Conservation (phyloP, 805 yeast species). For the Cyberlindnera subsufficiens region DNA sequence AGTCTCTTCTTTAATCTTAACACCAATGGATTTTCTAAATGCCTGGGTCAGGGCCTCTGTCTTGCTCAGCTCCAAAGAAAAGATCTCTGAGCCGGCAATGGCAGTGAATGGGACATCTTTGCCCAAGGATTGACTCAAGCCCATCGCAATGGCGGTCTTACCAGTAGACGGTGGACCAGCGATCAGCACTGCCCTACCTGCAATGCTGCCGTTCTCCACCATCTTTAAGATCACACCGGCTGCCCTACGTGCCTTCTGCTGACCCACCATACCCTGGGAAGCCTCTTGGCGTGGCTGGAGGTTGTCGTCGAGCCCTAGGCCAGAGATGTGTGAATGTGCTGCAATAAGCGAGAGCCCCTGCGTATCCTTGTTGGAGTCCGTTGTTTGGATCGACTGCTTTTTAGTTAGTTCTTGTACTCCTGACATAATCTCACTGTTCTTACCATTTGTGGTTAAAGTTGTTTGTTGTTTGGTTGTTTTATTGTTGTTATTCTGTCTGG, state of each 20-base stretch:
- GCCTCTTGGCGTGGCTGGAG: conserved; percentile 64
- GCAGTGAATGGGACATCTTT: conserved; percentile 86
- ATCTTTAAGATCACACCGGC: conserved; percentile 91
- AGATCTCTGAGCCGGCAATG: conserved; percentile 90
- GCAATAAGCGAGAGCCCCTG: conserved; percentile 78
- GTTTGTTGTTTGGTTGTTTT: neutral
- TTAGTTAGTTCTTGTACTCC: neutral
- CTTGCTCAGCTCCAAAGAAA: conserved; percentile 85
- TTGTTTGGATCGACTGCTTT: conserved; percentile 34
- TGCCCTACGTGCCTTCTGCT: conserved; percentile 88
- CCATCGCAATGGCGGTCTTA: conserved; percentile 97
- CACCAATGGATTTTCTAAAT: conserved; percentile 92
- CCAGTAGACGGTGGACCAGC: conserved; percentile 99
- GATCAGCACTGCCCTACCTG: conserved; percentile 90
- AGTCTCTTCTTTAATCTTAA: conserved; percentile 92
- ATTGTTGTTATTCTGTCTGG: conserved; percentile 1
- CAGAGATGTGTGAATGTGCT: conserved; percentile 97
- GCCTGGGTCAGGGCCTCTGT: conserved; percentile 97
- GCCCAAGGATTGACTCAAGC: conserved; percentile 68
- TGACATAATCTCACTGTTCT: neutral
- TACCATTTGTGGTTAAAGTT: neutral
- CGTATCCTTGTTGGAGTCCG: conserved; percentile 39
- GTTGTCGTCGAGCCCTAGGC: conserved; percentile 91
- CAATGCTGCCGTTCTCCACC: conserved; percentile 91
- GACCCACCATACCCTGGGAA: conserved; percentile 97